Conservation (phyloP, 345 rosid species). For the Eucalyptus lansdowneana region DNA sequence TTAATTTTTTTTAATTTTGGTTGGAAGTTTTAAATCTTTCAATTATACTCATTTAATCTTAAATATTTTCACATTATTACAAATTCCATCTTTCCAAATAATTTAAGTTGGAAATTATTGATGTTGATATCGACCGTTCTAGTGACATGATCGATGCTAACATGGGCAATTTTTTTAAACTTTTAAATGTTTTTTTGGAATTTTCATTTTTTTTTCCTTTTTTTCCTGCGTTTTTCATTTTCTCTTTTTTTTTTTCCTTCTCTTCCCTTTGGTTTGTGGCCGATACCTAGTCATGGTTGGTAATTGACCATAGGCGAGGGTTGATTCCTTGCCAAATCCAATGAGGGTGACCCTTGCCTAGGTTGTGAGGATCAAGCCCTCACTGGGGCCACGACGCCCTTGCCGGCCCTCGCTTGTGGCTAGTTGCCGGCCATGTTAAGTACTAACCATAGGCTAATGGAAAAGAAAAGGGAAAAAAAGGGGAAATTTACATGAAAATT, state of each 20-base stretch:
- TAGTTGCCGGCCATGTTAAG: background rate
- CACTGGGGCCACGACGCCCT: fast-evolving
- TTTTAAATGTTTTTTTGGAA: no score
- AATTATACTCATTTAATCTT: background rate
- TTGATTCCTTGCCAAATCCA: background rate
- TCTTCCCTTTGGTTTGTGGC: background rate
- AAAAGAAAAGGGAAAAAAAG: background rate
- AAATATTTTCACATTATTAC: no score
- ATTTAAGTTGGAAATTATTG: no score
- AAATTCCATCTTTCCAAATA: no score
- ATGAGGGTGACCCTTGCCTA: background rate
- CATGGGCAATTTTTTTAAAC: fast-evolving
- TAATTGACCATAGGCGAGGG: background rate
- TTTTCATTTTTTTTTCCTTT: no score
- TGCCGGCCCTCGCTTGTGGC: fast-evolving
- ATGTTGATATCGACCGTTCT: fast-evolving
- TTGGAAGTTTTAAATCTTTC: no score
- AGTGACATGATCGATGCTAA: fast-evolving
- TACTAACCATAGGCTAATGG: background rate
- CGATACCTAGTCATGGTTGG: background rate
- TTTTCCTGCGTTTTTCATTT: no score
- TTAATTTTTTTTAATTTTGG: no score
- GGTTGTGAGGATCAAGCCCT: background rate
- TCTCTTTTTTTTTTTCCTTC: fast-evolving
- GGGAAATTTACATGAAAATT: no score